Conservation (phyloP, 768 basidiomycete genomes). For the Leucosporidium yakuticum region DNA sequence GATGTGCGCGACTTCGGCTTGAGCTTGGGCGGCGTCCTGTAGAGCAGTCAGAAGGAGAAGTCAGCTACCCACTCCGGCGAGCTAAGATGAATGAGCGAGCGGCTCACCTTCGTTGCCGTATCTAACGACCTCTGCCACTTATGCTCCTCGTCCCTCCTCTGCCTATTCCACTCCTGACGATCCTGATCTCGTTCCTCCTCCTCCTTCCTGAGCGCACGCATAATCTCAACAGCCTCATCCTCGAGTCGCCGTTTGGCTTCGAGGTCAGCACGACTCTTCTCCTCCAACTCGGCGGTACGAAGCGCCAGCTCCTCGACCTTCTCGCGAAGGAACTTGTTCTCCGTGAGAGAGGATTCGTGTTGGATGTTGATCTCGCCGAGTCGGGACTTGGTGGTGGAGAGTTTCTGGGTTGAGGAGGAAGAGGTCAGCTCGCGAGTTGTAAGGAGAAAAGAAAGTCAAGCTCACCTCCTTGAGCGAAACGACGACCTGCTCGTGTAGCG, state of each 20-base stretch:
- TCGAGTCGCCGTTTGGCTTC: slow-evolving; percentile 51
- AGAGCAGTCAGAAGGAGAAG: too few relatives aligned
- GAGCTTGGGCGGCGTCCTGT: background rate
- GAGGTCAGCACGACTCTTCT: slow-evolving; percentile 61
- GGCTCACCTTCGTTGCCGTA: slow-evolving; percentile 38
- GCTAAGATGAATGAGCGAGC: background rate
- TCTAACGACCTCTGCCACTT: slow-evolving; percentile 35
- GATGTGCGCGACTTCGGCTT: slow-evolving; percentile 40
- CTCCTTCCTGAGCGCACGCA: slow-evolving; percentile 48
- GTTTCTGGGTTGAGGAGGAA: slow-evolving; percentile 56
- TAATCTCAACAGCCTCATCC: slow-evolving; percentile 41
- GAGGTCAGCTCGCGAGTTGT: background rate
- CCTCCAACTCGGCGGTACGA: slow-evolving; percentile 55
- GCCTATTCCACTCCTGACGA: slow-evolving; percentile 49
- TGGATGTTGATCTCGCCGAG: slow-evolving; percentile 59
- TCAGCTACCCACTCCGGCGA: background rate
- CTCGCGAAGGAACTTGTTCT: slow-evolving; percentile 61
- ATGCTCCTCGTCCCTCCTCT: slow-evolving; percentile 29
- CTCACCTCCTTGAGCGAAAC: slow-evolving; percentile 73
- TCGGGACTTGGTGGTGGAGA: slow-evolving; percentile 57
- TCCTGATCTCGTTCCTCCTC: slow-evolving; percentile 67
- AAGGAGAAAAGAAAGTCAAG: background rate
- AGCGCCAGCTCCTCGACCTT: slow-evolving; percentile 68
- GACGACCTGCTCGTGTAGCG: slow-evolving; percentile 65
- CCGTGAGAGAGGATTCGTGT: slow-evolving; percentile 58